Evolutionary conservation across 139 green algal genomes (phyloP), one percentile per base, ranked within the genome.

Genomic region (Chlamydomonas sp.): DNA sequence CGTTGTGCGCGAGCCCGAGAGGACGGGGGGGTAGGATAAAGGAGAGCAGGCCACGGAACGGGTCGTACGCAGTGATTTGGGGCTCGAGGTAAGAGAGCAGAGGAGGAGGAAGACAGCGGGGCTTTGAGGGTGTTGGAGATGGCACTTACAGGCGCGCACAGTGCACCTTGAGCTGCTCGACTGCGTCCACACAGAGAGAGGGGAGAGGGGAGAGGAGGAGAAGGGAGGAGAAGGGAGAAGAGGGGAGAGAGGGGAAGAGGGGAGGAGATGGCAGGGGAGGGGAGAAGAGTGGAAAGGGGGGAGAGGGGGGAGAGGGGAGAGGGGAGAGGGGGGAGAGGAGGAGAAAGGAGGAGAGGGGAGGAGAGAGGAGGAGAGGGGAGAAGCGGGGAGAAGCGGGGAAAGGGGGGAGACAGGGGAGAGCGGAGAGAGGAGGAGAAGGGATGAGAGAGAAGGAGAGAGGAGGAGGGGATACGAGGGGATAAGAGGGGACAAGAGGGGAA

Each of bases 171-270:
- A n/a, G n/a, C n/a, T n/a, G n/a, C n/a, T n/a, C n/a, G n/a, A n/a
- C n/a, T n/a, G n/a, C n/a, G n/a, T n/a, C n/a, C n/a, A n/a, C n/a
- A 2, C 95, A 75, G 84, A 99, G 99, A 28, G 95, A 99, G 77
- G 99, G 95, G 76, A 95, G 99, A 1, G 95, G 95, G 0, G 94
- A 91, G 54, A 99, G 91, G 84, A 96, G 74, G 50, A 78, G 43
- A 54, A 20, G 43, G 43, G 43, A 54, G 43, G 43, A 20, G 43
- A 54, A 20, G 43, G 43, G 43, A 54, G 43, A 20, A 20, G 20
- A 20, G 43, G 43, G 43, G 20, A 20, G 43, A 20, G 13, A 20
- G 20, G 43, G 43, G 43, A 20, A 54, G 43, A 20, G 43, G 43
- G 43, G 43, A 54, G 43, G 43, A 20, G 43, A 20, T 26, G 43